phyloP scores from a whole-genome alignment of 108 stramenopile species.

The Cyclotella distinguenda region DNA sequence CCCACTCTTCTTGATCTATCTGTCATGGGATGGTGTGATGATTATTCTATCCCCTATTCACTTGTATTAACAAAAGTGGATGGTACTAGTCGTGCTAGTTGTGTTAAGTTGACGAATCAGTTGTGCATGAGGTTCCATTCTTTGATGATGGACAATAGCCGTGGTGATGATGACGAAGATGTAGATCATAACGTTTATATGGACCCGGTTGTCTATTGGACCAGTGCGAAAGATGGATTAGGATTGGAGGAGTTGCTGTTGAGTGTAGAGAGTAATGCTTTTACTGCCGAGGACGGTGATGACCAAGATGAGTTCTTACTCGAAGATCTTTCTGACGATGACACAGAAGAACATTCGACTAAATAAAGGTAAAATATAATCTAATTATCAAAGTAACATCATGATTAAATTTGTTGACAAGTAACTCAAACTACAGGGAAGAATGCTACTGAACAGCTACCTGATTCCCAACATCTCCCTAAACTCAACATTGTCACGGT shows the following conservation, averaged over 20 bases:
- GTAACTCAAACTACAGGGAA: too few relatives aligned
- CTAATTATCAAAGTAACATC: neutral
- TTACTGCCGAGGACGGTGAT: slow-evolving; percentile 7
- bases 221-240: slow-evolving; percentile 47
- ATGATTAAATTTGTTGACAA: neutral
- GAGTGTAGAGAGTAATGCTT: slow-evolving; percentile 31
- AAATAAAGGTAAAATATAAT: neutral
- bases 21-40: slow-evolving; percentile 85
- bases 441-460: slow-evolving; percentile 1
- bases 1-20: slow-evolving; percentile 54
- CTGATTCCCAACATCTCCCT: slow-evolving; percentile 61
- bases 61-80: slow-evolving; percentile 86
- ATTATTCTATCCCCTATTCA: slow-evolving; percentile 72
- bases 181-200: slow-evolving; percentile 27
- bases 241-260: slow-evolving; percentile 45
- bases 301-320: neutral
- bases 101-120: slow-evolving; percentile 71
- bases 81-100: slow-evolving; percentile 38
- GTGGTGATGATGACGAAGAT: slow-evolving; percentile 1
- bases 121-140: slow-evolving; percentile 73
- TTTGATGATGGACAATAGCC: slow-evolving; percentile 1
- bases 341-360: neutral
- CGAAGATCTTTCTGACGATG: neutral
- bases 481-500: slow-evolving; percentile 52
- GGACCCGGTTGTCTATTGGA: slow-evolving; percentile 52